A percentile compares a stretch with the other conserved stretches of the same genome.
Conservation (phyloP, 768 basidiomycete species). For the Boletales sp. region DNA sequence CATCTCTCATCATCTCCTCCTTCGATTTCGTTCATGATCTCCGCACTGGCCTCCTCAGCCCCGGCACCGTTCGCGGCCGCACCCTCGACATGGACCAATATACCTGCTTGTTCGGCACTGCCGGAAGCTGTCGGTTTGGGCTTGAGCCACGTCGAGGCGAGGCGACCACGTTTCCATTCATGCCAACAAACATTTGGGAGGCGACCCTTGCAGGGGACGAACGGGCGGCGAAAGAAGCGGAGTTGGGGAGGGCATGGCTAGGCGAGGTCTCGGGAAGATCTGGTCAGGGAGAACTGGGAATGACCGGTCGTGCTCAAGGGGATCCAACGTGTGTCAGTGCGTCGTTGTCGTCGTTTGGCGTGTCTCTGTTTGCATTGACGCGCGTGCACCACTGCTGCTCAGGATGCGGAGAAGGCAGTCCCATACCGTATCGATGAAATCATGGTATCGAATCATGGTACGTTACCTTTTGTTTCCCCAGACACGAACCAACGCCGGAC, state of each 20-base stretch:
- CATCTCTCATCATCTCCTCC: slow-evolving; percentile 83
- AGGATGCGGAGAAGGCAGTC: slow-evolving; percentile 52
- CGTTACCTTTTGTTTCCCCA: too few relatives aligned
- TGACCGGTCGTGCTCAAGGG: slow-evolving; percentile 77
- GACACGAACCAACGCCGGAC: too few relatives aligned
- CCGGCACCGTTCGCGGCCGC: slow-evolving; percentile 73
- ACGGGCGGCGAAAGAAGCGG: slow-evolving; percentile 31
- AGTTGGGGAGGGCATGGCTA: slow-evolving; percentile 61
- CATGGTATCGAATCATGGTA: slow-evolving; percentile 44
- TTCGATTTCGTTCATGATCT: slow-evolving; percentile 95
- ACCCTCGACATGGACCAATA: slow-evolving; percentile 97
- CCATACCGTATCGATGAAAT: slow-evolving; percentile 42
- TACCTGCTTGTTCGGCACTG: slow-evolving; percentile 84
- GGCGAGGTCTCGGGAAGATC: slow-evolving; percentile 68
- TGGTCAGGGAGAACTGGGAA: slow-evolving; percentile 72
- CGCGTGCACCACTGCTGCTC: too few relatives aligned
- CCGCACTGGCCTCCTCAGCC: slow-evolving; percentile 74
- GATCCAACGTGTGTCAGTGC: slow-evolving; percentile 60
- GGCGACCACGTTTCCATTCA: slow-evolving; percentile 56
- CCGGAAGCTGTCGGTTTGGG: slow-evolving; percentile 41
- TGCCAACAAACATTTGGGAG: slow-evolving; percentile 42
- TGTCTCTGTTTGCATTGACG: neutral
- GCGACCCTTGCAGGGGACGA: slow-evolving; percentile 46
- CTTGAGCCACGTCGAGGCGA: slow-evolving; percentile 39
- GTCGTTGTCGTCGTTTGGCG: slow-evolving; percentile 16